These are phyloP conservation scores for Aspergillus sp. DNA, from an alignment of 2,329 filamentous ascomycete species.

Conservation along the genomic window DNA sequence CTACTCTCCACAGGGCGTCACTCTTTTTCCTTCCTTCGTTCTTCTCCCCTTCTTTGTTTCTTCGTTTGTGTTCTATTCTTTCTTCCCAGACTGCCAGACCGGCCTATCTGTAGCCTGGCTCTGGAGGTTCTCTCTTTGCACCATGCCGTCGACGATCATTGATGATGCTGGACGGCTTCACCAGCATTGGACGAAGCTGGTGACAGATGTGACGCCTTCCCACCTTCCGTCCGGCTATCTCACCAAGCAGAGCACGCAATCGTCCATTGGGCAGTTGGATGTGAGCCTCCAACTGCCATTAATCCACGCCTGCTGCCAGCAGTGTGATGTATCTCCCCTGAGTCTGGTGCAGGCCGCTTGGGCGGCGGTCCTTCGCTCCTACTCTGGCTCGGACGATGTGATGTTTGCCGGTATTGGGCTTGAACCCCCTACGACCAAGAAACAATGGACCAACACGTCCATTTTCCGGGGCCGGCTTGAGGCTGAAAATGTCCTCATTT, in stretches of 20 bases:
- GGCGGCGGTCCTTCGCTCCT: slow-evolving; percentile 13
- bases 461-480: slow-evolving; percentile 10
- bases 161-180: slow-evolving; percentile 13
- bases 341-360: slow-evolving; percentile 13
- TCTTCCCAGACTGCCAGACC: slow-evolving; percentile 5
- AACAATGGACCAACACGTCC: slow-evolving; percentile 12
- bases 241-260: slow-evolving; percentile 4
- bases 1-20: not conserved
- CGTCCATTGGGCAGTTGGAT: slow-evolving; percentile 5
- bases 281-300: slow-evolving; percentile 8
- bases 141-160: slow-evolving; percentile 10
- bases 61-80: not conserved
- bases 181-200: slow-evolving; percentile 11
- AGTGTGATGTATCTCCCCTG: slow-evolving; percentile 12
- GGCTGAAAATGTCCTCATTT: slow-evolving; percentile 7
- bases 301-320: slow-evolving; percentile 12
- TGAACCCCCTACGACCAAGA: slow-evolving; percentile 7
- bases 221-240: slow-evolving; percentile 12
- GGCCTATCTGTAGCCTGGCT: slow-evolving; percentile 1
- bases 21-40: not conserved
- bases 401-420: slow-evolving; percentile 13
- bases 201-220: slow-evolving; percentile 13
- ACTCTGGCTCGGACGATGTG: slow-evolving; percentile 14
- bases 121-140: slow-evolving; percentile 4
- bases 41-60: not conserved